Evolutionary conservation across 345 rosid genomes (phyloP).

Genomic region (Anacardium occidentale): DNA sequence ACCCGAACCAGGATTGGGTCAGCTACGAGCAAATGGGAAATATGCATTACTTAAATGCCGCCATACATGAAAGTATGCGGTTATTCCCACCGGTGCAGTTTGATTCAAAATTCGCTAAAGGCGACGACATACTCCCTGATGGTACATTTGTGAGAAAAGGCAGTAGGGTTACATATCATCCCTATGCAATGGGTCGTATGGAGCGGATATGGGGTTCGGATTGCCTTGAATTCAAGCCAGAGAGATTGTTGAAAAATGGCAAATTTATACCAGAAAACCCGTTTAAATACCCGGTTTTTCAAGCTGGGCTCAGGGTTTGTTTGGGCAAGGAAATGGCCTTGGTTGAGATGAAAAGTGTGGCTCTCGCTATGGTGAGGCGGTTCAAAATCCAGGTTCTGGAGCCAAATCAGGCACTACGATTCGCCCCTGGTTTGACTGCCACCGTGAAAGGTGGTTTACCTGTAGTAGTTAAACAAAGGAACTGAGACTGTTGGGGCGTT

Average conservation of each 20-base stretch:
- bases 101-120: slow-evolving; percentile 61
- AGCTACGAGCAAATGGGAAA: slow-evolving; percentile 37
- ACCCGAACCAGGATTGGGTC: slow-evolving; percentile 24
- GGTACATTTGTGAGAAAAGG: slow-evolving; percentile 45
- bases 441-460: slow-evolving; percentile 77
- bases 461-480: slow-evolving; percentile 42
- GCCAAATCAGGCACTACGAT: slow-evolving; percentile 32
- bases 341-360: slow-evolving; percentile 56
- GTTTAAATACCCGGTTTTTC: slow-evolving; percentile 65
- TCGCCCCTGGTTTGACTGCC: slow-evolving; percentile 77
- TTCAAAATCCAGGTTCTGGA: slow-evolving; percentile 39
- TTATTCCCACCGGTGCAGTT: slow-evolving; percentile 75
- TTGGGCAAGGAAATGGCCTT: slow-evolving; percentile 65
- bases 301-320: slow-evolving; percentile 64
- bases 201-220: slow-evolving; percentile 56
- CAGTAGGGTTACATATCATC: slow-evolving; percentile 56
- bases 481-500: not conserved
- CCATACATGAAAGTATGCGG: slow-evolving; percentile 59
- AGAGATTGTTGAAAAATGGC: slow-evolving; percentile 47
- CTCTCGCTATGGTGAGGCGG: slow-evolving; percentile 36
- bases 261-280: slow-evolving; percentile 33
- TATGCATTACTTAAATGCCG: slow-evolving; percentile 64
- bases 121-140: slow-evolving; percentile 63
- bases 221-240: slow-evolving; percentile 43
- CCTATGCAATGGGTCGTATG: slow-evolving; percentile 68